Base-by-base conservation (phyloP, 1,139 yeast genomes). In the Geotrichum citri-aurantii region DNA sequence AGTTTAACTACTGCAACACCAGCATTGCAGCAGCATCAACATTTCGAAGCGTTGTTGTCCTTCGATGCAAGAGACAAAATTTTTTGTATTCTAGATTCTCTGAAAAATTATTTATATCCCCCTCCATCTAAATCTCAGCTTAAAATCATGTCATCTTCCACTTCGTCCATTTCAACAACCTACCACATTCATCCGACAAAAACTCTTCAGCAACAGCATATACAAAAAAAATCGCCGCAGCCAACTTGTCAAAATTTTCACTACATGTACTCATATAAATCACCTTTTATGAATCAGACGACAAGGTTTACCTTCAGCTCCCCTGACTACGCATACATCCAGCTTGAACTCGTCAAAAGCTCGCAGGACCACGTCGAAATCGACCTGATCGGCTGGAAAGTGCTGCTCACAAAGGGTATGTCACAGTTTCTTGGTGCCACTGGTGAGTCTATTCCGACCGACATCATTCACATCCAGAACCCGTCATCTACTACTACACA, bases 371-470 rank as follows among this genome's bases (percentile, higher is more conserved):
- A 46, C 29, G 52, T 57, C 19, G 62, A 54, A 23, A 57, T 74
- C 11, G 83, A 80, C 61, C 59, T 66, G 19, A 66, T 78, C 33
- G 72, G 81, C 1, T 80, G 82, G 82, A 74, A 74, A 62, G 63
- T 77, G 24, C 59, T 73, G 29, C 69, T 79, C 14, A 61, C 63
- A 21, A 62, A 70, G 2, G 72, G 78, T 31, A 63, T 80, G 59
- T 64, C 67, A 47, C 70, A 71, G 55, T 68, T 73, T 53, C 68
- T 73, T 48, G 83, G 83, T 1, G 47, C 75, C 2, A 62, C 73
- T 26, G 83, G 82, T 1, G 75, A 74, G 50, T 72, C 81, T 2
- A 68, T 75, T 0, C 76, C 75, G 11, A 70, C 75, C 23, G 83
- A 80, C 61, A 65, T 79, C 19, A 62, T 78, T 56, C 72, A 71